Conservation (phyloP, 495 filamentous ascomycete genomes). For the Podospora bellae-mahoneyi region DNA sequence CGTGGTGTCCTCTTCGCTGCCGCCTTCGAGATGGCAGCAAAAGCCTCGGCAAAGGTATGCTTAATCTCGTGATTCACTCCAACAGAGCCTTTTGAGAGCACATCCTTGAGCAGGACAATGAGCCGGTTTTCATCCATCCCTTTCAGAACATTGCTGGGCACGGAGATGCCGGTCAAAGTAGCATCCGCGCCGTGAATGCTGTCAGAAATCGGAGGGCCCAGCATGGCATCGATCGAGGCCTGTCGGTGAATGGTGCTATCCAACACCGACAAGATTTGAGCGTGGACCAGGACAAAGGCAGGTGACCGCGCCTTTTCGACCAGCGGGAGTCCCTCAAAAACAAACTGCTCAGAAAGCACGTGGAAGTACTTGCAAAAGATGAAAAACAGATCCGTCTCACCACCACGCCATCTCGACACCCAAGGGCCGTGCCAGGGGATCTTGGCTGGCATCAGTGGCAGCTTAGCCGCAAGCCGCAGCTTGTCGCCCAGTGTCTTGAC, state of each 20-base stretch:
- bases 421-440: slow-evolving; percentile 86
- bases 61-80: slow-evolving; percentile 50
- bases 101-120: slow-evolving; percentile 80
- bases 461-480: slow-evolving; percentile 63
- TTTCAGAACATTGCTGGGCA: slow-evolving; percentile 62
- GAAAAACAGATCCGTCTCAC: slow-evolving; percentile 89
- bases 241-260: slow-evolving; percentile 83
- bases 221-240: slow-evolving; percentile 48
- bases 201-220: slow-evolving; percentile 70
- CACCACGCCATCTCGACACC: slow-evolving; percentile 81
- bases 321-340: slow-evolving; percentile 59
- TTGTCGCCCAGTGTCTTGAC: slow-evolving; percentile 58
- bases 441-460: slow-evolving; percentile 65
- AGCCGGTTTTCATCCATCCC: slow-evolving; percentile 91
- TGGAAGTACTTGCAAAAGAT: slow-evolving; percentile 92
- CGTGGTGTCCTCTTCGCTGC: slow-evolving; percentile 71
- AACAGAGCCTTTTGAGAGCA: slow-evolving; percentile 66
- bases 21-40: slow-evolving; percentile 68
- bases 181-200: slow-evolving; percentile 71
- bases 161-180: slow-evolving; percentile 54
- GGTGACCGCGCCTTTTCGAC: slow-evolving; percentile 69
- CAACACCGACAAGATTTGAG: slow-evolving; percentile 75
- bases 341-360: slow-evolving; percentile 74
- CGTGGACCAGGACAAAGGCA: slow-evolving; percentile 78
- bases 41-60: slow-evolving; percentile 73